Base-by-base conservation (phyloP, 225 moss, liverwort and hornwort genomes). In the Anthoceros angustus region DNA sequence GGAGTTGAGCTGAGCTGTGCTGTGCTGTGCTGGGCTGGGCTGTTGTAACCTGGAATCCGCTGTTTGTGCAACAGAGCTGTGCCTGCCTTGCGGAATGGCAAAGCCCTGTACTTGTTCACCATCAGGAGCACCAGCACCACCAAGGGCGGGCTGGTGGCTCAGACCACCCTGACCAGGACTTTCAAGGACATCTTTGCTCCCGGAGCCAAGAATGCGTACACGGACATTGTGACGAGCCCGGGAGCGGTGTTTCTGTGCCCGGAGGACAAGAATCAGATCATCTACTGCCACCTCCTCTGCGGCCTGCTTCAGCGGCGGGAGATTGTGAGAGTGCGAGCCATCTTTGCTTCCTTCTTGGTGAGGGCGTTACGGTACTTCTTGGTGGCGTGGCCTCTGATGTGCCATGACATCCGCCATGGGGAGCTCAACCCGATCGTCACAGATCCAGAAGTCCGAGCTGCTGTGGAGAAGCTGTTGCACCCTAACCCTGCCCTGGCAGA, bases 221-320 rank as follows among this genome's bases (percentile, higher is more conserved):
- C n/a, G 16, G 55, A 9, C 55, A 71, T 15, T 23, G 55, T 55
- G 10, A 70, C 72, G 10, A 88, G 86, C 73, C 83, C 91, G 16
- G 63, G 66, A 6, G 75, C 8, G 20, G 77, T 86, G 8, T 49
- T 73, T 8, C 66, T 76, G 16, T 74, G 76, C 63, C 55, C 55
- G 5, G 7, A 75, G 64, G 72, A 83, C 72, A 63, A 71, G 62
- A 66, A 72, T 62, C 71, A 84, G 80, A 79, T 77, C 25, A 77
- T 84, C 80, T 94, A 94, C 43, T 88, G 94, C 70, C 90, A 94
- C 64, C 61, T 87, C 39, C 74, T 94, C 25, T 77, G 88, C 42
- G 78, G 81, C 6, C 70, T 94, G 38, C 72, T 84, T 41, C 83
- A 82, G 60, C 78, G 66, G 9, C 70, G 75, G 63, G 75, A 80